A percentile compares a stretch with the other conserved stretches of the same genome.
These are phyloP conservation scores for Ramalina intermedia DNA, from an alignment of 495 filamentous ascomycete species.

Conservation along the genomic window DNA sequence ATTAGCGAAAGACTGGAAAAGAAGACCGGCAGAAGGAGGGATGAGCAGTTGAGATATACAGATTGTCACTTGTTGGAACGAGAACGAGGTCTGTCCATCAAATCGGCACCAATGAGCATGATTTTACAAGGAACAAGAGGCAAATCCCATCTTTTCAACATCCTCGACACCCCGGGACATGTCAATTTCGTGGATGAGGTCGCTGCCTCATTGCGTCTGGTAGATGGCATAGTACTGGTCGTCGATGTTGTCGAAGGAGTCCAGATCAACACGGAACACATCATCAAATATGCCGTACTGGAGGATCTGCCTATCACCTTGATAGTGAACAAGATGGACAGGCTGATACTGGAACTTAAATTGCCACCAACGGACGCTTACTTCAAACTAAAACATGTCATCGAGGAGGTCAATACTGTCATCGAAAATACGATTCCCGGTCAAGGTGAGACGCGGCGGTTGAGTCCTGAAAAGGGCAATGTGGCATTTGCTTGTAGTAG, in stretches of 20 bases:
- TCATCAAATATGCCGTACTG: conserved; percentile 87
- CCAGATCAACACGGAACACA: conserved; percentile 88
- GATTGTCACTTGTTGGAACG: conserved; percentile 81
- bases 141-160: conserved; percentile 93
- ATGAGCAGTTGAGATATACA: conserved; percentile 89
- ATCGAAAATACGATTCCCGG: conserved; percentile 83
- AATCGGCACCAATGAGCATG: conserved; percentile 86
- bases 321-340: conserved; percentile 94
- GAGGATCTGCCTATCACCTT: conserved; percentile 80
- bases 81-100: conserved; percentile 83
- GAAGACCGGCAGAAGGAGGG: conserved; percentile 62
- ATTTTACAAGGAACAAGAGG: conserved; percentile 74
- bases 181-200: conserved; percentile 98
- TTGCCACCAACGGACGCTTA: conserved; percentile 92
- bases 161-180: conserved; percentile 91
- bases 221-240: conserved; percentile 82
- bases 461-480: conserved; percentile 95
- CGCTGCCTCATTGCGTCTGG: conserved; percentile 70
- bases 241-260: conserved; percentile 98
- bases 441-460: conserved; percentile 58
- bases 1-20: conserved; percentile 63
- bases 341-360: conserved; percentile 86
- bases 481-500: conserved; percentile 84
- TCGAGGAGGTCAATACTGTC: conserved; percentile 92
- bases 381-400: conserved; percentile 95